Conservation (phyloP, 1,284 basidiomycete species). For the Apiotrichum sp. region DNA sequence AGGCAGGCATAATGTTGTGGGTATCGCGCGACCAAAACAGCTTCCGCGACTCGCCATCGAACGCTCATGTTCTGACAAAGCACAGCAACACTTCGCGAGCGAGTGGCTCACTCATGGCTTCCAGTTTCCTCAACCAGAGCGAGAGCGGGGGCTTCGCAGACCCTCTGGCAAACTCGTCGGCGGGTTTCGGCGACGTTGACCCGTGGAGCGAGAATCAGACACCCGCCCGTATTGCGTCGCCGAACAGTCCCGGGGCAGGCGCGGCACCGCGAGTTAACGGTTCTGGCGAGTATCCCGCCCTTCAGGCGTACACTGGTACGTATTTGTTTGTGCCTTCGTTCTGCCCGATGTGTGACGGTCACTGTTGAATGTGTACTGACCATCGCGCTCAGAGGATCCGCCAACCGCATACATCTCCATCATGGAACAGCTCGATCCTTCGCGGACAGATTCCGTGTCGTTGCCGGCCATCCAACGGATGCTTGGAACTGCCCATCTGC, state of each 20-base stretch:
- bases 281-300: background rate
- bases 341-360: too few species aligned
- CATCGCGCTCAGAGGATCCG: conserved; percentile 58
- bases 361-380: background rate
- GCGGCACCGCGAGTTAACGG: background rate
- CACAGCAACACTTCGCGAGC: conserved; percentile 33
- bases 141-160: conserved; percentile 19
- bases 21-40: background rate
- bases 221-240: conserved; percentile 45
- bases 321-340: background rate
- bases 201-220: conserved; percentile 79
- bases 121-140: conserved; percentile 1
- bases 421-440: conserved; percentile 63
- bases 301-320: conserved; percentile 34
- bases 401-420: conserved; percentile 69
- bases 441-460: conserved; percentile 64
- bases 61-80: background rate
- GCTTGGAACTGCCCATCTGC: conserved; percentile 64
- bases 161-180: conserved; percentile 30
- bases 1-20: conserved; percentile 31
- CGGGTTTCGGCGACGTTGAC: conserved; percentile 56
- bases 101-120: conserved; percentile 9
- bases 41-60: background rate
- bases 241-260: background rate
- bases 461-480: conserved; percentile 73